These are phyloP conservation scores for Medicago lupulina DNA, from an alignment of 306 rosid species.

Conservation along the genomic window DNA sequence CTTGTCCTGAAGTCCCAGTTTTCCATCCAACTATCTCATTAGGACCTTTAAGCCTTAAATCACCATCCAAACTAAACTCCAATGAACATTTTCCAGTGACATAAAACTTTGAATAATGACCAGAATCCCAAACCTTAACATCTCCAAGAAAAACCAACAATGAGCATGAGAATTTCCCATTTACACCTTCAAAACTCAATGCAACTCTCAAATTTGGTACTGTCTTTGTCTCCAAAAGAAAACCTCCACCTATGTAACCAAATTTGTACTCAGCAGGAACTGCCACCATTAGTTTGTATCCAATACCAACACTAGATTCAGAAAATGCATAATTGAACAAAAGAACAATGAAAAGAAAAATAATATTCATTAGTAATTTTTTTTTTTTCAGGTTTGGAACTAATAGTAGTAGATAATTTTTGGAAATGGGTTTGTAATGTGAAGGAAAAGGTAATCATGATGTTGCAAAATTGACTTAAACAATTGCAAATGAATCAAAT, in stretches of 20 bases:
- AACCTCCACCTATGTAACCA: constrained; percentile 72
- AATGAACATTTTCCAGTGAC: constrained; percentile 63
- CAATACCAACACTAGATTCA: constrained; percentile 55
- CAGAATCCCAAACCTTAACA: constrained; percentile 90
- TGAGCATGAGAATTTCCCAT: constrained; percentile 72
- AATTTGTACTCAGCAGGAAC: constrained; percentile 60
- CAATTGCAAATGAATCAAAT: constrained; percentile 23
- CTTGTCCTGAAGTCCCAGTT: constrained; percentile 90
- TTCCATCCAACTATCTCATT: constrained; percentile 78
- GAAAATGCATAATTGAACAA: constrained; percentile 51
- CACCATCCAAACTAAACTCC: constrained; percentile 72
- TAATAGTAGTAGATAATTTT: constrained; percentile 24
- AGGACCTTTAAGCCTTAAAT: constrained; percentile 78
- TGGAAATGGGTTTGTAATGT: constrained; percentile 48
- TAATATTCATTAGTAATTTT: constrained; percentile 59
- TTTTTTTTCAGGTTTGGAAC: constrained; percentile 35
- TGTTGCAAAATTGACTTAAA: constrained; percentile 39
- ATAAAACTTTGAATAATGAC: constrained; percentile 69
- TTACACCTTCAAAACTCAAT: constrained; percentile 64
- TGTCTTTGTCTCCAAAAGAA: constrained; percentile 51
- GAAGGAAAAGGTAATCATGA: constrained; percentile 54
- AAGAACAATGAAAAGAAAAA: constrained; percentile 48
- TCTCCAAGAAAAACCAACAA: constrained; percentile 81
- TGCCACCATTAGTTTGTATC: constrained; percentile 54
- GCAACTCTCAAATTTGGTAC: constrained; percentile 71